Evolutionary conservation across 2,329 filamentous ascomycete species (phyloP).

Genomic region (Alternaria sp.): DNA sequence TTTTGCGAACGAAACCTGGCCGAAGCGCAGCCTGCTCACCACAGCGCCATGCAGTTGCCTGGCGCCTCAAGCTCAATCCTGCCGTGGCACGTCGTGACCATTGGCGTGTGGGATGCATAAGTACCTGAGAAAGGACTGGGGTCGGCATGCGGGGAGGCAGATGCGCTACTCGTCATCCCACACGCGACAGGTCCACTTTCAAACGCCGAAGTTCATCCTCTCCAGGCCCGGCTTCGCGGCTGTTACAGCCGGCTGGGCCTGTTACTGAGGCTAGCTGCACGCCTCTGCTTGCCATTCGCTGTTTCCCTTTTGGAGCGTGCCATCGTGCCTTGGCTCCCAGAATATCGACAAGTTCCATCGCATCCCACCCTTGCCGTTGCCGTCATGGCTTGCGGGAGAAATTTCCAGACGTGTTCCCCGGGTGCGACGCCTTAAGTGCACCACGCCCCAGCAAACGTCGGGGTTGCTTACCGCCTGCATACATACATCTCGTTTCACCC

Average conservation of each 20-base stretch:
- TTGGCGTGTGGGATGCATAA: conserved; percentile 32
- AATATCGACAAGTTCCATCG: conserved; percentile 33
- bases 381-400: conserved; percentile 36
- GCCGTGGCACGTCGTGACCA: conserved; percentile 9
- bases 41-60: not conserved
- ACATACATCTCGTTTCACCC: conserved; percentile 31
- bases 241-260: conserved; percentile 26
- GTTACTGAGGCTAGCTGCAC: conserved; percentile 23
- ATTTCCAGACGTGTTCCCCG: conserved; percentile 28
- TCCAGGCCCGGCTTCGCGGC: conserved; percentile 23
- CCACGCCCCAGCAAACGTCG: conserved; percentile 31
- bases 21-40: not conserved
- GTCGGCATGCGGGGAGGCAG: conserved; percentile 44
- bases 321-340: conserved; percentile 42
- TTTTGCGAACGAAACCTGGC: too few species aligned
- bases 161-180: conserved; percentile 44
- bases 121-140: conserved; percentile 41
- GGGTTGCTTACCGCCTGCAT: conserved; percentile 32
- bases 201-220: conserved; percentile 42
- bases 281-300: conserved; percentile 27
- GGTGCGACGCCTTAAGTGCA: conserved; percentile 27
- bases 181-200: conserved; percentile 39
- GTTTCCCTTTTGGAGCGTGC: conserved; percentile 28
- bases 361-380: conserved; percentile 45
- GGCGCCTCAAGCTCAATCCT: not conserved